Evolutionary conservation across 768 basidiomycete species (phyloP).

Genomic region (Neoboletus subvelutipes): DNA sequence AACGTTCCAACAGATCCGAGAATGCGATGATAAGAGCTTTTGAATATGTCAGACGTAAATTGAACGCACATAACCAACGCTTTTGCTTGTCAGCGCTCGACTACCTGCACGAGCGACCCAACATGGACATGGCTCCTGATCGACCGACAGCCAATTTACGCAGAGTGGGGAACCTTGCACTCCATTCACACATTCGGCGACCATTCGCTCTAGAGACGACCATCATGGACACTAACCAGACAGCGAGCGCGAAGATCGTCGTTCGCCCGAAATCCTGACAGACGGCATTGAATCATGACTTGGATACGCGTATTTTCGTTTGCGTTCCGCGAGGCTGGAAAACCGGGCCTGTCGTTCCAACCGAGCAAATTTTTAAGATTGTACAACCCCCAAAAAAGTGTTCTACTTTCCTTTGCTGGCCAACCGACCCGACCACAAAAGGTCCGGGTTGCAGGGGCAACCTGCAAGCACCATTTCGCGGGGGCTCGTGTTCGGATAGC

Average conservation of each 20-base stretch:
- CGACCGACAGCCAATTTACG: conserved; percentile 12
- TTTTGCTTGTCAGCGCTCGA: conserved; percentile 5
- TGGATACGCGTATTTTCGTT: not conserved
- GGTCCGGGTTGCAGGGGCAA: not conserved
- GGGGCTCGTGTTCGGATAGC: conserved; percentile 19
- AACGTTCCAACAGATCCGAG: conserved; percentile 23
- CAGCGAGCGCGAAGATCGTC: not conserved
- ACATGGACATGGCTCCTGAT: not conserved
- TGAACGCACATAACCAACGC: conserved; percentile 7
- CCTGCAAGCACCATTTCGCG: not conserved
- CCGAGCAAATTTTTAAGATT: conserved; percentile 4
- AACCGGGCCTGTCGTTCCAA: not conserved
- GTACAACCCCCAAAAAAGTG: not conserved
- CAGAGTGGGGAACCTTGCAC: not conserved
- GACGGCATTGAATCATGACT: not conserved
- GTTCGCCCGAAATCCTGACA: not conserved
- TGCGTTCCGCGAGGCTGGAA: conserved; percentile 7
- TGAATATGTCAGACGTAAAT: conserved; percentile 25
- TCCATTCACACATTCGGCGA: conserved; percentile 6
- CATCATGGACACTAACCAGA: not conserved
- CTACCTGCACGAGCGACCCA: not conserved
- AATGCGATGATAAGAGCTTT: not conserved
- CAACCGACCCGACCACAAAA: not conserved
- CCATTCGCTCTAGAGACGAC: conserved; percentile 1
- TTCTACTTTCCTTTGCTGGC: conserved; percentile 17